These are phyloP conservation scores for Debaryomyces robertsiae DNA, from an alignment of 1,139 yeast genomes.

Conservation along the genomic window DNA sequence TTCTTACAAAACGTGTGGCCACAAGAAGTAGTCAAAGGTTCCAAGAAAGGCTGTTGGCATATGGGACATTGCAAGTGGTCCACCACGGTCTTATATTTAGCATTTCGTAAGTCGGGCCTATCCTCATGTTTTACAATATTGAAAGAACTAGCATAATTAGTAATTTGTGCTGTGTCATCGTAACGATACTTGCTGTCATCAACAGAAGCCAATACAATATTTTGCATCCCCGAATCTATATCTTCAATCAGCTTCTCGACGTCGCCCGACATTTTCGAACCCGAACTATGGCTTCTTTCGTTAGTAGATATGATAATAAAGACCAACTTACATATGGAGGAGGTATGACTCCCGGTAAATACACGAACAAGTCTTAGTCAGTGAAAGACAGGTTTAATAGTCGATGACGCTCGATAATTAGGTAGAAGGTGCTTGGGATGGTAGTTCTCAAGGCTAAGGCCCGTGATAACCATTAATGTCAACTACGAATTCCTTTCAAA, in stretches of 20 bases:
- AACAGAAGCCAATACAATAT: background rate
- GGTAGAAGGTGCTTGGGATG: too few species aligned
- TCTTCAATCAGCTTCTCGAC: background rate
- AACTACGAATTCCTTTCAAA: too few species aligned
- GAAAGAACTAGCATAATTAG: constrained; percentile 21
- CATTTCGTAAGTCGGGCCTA: constrained; percentile 38
- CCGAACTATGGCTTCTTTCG: background rate
- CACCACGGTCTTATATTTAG: constrained; percentile 38
- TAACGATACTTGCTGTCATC: constrained; percentile 3
- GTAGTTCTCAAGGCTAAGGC: too few species aligned
- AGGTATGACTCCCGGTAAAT: background rate
- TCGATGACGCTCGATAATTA: too few species aligned
- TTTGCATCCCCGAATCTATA: background rate
- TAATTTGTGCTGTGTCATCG: constrained; percentile 14
- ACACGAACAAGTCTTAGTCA: too few species aligned
- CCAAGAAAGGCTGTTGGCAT: constrained; percentile 58
- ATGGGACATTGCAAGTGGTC: constrained; percentile 62
- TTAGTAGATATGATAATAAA: background rate
- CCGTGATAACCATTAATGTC: too few species aligned
- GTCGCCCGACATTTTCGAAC: constrained; percentile 3
- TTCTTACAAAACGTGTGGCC: constrained; percentile 62
- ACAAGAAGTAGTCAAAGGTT: constrained; percentile 58
- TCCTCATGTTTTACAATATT: constrained; percentile 19
- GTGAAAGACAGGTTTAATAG: too few species aligned
- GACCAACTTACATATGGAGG: background rate